Evolutionary conservation across 169 alveolate genomes (phyloP).

Genomic region (Perkinsus marinus): DNA sequence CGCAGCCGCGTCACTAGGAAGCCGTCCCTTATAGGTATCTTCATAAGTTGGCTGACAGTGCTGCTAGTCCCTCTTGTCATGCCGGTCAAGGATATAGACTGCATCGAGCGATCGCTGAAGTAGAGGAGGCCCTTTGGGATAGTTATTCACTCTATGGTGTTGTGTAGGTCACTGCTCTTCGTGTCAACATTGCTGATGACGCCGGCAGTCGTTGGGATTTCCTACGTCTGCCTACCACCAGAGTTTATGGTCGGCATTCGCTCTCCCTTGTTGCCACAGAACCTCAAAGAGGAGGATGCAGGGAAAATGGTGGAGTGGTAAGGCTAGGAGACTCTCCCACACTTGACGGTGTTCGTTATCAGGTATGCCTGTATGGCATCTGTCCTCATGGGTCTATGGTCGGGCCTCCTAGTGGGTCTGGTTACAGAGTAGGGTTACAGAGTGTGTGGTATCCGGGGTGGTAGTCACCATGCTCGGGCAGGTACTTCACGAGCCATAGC

Average conservation of each 20-base stretch:
- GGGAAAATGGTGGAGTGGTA: constrained; percentile 39
- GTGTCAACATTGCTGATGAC: constrained; percentile 32
- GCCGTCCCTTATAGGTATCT: constrained; percentile 29
- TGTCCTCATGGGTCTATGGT: constrained; percentile 45
- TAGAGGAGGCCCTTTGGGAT: constrained; percentile 24
- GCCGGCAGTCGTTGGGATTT: constrained; percentile 45
- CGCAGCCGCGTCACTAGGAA: not conserved
- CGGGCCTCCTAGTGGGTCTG: constrained; percentile 48
- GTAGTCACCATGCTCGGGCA: too few species aligned
- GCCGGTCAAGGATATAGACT: constrained; percentile 21
- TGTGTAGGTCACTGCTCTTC: constrained; percentile 49
- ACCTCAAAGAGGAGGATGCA: constrained; percentile 22
- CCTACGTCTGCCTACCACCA: constrained; percentile 25
- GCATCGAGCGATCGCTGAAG: not conserved
- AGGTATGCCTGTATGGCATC: constrained; percentile 42
- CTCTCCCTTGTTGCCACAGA: constrained; percentile 22
- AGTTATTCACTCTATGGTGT: constrained; percentile 44
- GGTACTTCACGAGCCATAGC: constrained; percentile 52
- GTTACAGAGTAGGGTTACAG: constrained; percentile 62
- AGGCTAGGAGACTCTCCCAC: constrained; percentile 26
- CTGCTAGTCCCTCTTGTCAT: constrained; percentile 43
- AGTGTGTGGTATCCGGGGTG: too few species aligned
- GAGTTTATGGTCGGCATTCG: constrained; percentile 43
- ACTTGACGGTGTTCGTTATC: constrained; percentile 21
- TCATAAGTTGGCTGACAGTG: constrained; percentile 37